Evolutionary conservation across 305 asterid genomes (phyloP).

Genomic region (Fraxinus platypoda): DNA sequence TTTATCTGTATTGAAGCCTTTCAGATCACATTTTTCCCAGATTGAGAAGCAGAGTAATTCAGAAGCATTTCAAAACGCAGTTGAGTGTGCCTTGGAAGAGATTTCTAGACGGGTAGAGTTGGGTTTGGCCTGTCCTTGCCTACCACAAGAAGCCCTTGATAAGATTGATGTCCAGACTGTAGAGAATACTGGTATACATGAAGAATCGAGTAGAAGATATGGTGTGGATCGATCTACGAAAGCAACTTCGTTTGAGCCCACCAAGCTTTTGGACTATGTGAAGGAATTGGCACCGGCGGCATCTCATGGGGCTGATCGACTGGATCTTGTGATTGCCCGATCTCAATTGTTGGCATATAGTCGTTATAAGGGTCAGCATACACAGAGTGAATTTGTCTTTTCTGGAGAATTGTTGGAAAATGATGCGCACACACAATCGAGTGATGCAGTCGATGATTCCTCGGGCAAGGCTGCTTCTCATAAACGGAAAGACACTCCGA

Average conservation of each 20-base stretch:
- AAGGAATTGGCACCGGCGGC: constrained; percentile 56
- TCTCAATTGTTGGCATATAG: constrained; percentile 74
- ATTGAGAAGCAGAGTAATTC: constrained; percentile 79
- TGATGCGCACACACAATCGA: constrained; percentile 27
- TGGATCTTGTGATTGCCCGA: constrained; percentile 61
- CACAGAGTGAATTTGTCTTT: constrained; percentile 40
- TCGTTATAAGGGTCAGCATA: constrained; percentile 62
- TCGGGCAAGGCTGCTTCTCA: constrained; percentile 22
- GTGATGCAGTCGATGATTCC: constrained; percentile 27
- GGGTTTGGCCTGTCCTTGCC: constrained; percentile 82
- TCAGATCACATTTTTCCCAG: constrained; percentile 64
- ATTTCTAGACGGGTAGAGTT: constrained; percentile 76
- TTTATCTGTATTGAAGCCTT: constrained; percentile 75
- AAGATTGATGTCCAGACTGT: constrained; percentile 62
- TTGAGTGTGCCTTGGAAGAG: constrained; percentile 75
- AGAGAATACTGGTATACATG: constrained; percentile 78
- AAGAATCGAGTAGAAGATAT: constrained; percentile 66
- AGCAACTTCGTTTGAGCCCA: constrained; percentile 63
- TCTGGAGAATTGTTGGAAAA: constrained; percentile 53
- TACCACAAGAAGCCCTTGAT: constrained; percentile 44
- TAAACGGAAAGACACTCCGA: constrained; percentile 42
- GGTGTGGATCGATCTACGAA: constrained; percentile 63
- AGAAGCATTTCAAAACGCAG: constrained; percentile 78
- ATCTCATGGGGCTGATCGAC: constrained; percentile 44
- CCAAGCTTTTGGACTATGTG: constrained; percentile 59